A percentile compares a stretch with the other conserved stretches of the same genome.
Evolutionary conservation across 371 early-diverging fungal species (phyloP).

Genomic region (Umbelopsis sp.): DNA sequence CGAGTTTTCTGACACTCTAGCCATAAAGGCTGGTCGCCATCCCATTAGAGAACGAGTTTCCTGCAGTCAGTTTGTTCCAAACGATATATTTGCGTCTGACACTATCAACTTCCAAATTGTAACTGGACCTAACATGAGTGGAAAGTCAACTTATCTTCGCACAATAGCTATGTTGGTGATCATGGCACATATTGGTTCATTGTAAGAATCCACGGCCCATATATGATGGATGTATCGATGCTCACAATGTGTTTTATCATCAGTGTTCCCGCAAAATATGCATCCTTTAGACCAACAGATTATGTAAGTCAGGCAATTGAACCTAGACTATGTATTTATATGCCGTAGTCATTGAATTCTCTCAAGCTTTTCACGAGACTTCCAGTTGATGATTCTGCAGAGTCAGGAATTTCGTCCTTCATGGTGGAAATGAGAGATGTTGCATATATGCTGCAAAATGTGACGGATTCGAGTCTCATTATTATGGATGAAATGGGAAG

Average conservation of each 20-base stretch:
- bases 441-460: conserved; percentile 79
- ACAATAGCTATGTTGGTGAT: conserved; percentile 87
- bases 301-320: conserved; percentile 37
- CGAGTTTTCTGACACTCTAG: conserved; percentile 79
- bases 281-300: conserved; percentile 78
- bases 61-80: conserved; percentile 65
- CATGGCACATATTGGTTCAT: conserved; percentile 96
- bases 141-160: conserved; percentile 94
- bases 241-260: neutral
- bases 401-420: conserved; percentile 81
- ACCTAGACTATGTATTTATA: too few species aligned
- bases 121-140: conserved; percentile 98
- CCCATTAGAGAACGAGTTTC: conserved; percentile 74
- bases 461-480: conserved; percentile 72
- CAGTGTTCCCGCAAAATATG: conserved; percentile 91
- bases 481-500: conserved; percentile 97
- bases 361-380: conserved; percentile 68
- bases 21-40: conserved; percentile 81
- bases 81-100: conserved; percentile 74
- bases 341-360: neutral
- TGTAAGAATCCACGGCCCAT: conserved; percentile 41
- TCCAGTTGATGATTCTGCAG: conserved; percentile 72
- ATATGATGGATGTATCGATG: neutral
- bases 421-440: conserved; percentile 93
- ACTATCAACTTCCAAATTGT: conserved; percentile 83